These are phyloP conservation scores for Trichocladium uniseriatum DNA, from an alignment of 495 filamentous ascomycete genomes.

Conservation along the genomic window DNA sequence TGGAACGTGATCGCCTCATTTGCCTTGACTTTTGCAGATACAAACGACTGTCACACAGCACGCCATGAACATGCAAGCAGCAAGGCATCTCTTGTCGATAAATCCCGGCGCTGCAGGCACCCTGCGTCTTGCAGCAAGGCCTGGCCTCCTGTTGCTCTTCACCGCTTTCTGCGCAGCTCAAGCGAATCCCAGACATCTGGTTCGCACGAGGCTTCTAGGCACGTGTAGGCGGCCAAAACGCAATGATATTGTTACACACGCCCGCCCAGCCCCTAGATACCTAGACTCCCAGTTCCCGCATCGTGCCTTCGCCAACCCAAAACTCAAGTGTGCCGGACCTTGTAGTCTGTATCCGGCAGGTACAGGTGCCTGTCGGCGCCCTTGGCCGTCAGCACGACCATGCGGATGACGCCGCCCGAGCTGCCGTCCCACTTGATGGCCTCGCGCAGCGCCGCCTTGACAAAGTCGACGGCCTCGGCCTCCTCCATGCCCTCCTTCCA, in stretches of 20 bases:
- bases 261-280: neutral
- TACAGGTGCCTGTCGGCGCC: slow-evolving; percentile 87
- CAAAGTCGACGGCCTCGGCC: slow-evolving; percentile 83
- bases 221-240: neutral
- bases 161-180: too few species aligned
- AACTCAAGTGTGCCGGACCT: slow-evolving; percentile 34
- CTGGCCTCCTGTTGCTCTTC: too few species aligned
- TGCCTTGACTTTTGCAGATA: too few species aligned
- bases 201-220: too few species aligned
- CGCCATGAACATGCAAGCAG: too few species aligned
- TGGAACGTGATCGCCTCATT: too few species aligned
- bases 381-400: slow-evolving; percentile 85
- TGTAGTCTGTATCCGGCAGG: slow-evolving; percentile 78
- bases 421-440: slow-evolving; percentile 99
- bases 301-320: neutral
- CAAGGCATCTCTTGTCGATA: too few species aligned
- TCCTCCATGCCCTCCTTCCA: slow-evolving; percentile 96
- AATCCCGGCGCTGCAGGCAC: too few species aligned
- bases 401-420: slow-evolving; percentile 92
- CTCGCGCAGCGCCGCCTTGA: slow-evolving; percentile 80
- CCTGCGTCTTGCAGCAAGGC: too few species aligned
- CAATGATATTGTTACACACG: slow-evolving; percentile 5
- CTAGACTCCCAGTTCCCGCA: neutral
- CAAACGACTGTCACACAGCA: too few species aligned
- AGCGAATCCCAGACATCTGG: too few species aligned